These are phyloP conservation scores for Calocybe indica DNA, from an alignment of 768 basidiomycete species.

Conservation along the genomic window DNA sequence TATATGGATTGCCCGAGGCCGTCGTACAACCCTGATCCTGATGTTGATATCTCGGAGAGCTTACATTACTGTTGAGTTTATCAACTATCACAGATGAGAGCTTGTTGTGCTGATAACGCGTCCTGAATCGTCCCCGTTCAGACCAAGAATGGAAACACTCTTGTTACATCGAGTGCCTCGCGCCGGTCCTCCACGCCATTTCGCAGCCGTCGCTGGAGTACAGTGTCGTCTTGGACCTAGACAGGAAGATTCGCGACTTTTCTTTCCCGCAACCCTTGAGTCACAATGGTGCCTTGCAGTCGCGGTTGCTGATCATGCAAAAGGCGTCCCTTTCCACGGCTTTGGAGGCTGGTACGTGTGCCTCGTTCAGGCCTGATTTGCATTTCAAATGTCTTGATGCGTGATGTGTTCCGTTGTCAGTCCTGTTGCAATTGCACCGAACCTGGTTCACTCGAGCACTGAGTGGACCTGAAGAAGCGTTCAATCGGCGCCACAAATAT, in stretches of 20 bases:
- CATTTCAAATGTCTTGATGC: not conserved
- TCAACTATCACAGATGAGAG: not conserved
- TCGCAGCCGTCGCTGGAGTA: conserved; percentile 50
- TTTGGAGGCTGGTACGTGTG: conserved; percentile 50
- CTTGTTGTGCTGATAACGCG: conserved; percentile 4
- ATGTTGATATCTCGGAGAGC: conserved; percentile 29
- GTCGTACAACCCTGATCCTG: conserved; percentile 35
- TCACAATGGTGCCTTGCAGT: conserved; percentile 33
- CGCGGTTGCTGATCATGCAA: conserved; percentile 50
- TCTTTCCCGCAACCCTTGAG: conserved; percentile 40
- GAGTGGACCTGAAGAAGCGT: conserved; percentile 48
- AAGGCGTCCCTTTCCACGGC: conserved; percentile 53
- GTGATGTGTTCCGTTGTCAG: conserved; percentile 21
- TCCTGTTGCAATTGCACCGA: conserved; percentile 61
- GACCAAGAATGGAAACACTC: conserved; percentile 71
- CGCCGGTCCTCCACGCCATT: conserved; percentile 54
- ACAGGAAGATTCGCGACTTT: conserved; percentile 57
- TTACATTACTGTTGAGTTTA: conserved; percentile 36
- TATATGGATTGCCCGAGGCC: conserved; percentile 56
- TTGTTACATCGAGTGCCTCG: conserved; percentile 53
- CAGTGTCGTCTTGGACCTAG: conserved; percentile 46
- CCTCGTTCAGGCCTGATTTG: not conserved
- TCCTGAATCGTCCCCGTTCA: conserved; percentile 16
- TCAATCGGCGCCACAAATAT: conserved; percentile 57
- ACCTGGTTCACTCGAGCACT: conserved; percentile 64